Evolutionary conservation across 1,284 basidiomycete species (phyloP).

Genomic region (Boletus mariae): DNA sequence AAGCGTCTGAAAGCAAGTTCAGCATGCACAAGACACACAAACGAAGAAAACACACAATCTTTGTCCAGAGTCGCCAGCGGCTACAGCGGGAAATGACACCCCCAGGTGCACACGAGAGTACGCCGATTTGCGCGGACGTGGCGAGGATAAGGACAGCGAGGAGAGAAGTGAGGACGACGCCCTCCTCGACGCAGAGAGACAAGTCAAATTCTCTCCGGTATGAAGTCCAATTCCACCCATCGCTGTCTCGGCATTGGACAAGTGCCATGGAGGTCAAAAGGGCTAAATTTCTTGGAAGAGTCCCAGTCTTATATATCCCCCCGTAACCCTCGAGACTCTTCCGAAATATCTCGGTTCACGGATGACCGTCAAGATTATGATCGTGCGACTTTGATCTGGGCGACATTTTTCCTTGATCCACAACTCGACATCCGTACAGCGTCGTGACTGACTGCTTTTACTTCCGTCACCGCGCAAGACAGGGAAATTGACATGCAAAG

Average conservation of each 20-base stretch:
- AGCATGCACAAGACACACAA: background rate
- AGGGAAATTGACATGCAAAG: background rate
- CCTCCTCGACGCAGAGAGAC: background rate
- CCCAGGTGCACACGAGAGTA: background rate
- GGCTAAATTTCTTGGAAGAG: too few relatives aligned
- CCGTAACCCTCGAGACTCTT: too few relatives aligned
- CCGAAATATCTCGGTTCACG: too few relatives aligned
- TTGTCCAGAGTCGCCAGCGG: background rate
- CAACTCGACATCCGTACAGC: too few relatives aligned
- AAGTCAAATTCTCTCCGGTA: background rate
- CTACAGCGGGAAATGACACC: background rate
- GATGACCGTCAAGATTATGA: too few relatives aligned
- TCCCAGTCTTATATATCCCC: too few relatives aligned
- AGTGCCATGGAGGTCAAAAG: constrained; percentile 39
- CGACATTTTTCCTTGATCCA: too few relatives aligned
- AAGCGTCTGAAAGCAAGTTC: background rate
- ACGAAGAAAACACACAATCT: background rate
- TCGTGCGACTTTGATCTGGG: too few relatives aligned
- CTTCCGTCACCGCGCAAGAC: background rate
- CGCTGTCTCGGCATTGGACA: background rate
- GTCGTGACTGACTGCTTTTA: too few relatives aligned
- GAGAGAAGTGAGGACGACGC: background rate
- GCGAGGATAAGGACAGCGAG: background rate
- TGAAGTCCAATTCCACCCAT: constrained; percentile 1
- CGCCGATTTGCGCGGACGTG: background rate